Evolutionary conservation across 768 basidiomycete genomes (phyloP).

Genomic region (Paxillus ammoniavirescens): DNA sequence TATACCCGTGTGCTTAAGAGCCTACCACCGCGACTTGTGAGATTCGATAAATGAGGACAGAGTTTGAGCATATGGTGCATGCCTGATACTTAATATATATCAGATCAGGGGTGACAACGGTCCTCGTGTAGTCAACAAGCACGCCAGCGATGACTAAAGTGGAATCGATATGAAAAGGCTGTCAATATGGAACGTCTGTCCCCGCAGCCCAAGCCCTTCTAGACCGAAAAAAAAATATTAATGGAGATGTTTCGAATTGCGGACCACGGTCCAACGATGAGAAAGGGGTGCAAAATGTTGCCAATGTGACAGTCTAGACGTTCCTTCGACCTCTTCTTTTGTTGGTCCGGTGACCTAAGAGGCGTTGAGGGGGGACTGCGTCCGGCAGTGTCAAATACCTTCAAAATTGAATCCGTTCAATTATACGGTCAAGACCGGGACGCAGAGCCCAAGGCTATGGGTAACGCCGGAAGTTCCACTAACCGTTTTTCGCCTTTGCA

Average conservation of each 20-base stretch:
- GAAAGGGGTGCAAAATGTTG: not conserved
- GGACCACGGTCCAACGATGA: not conserved
- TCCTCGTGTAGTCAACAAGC: constrained; percentile 16
- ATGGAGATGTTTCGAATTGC: not conserved
- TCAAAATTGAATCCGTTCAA: not conserved
- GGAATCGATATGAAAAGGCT: constrained; percentile 17
- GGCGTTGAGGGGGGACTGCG: not conserved
- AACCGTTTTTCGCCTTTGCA: not conserved
- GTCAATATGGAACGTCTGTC: not conserved
- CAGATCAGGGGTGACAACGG: constrained; percentile 31
- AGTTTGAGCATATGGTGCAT: constrained; percentile 14
- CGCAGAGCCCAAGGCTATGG: not conserved
- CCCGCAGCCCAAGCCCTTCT: constrained; percentile 2
- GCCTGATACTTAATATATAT: constrained; percentile 20
- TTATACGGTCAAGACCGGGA: too few species aligned
- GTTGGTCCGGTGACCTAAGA: not conserved
- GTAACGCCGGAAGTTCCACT: not conserved
- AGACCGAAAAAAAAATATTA: not conserved
- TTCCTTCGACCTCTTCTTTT: constrained; percentile 1
- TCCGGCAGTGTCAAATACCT: constrained; percentile 2
- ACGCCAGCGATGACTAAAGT: constrained; percentile 10
- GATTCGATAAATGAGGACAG: constrained; percentile 14
- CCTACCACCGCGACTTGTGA: constrained; percentile 19
- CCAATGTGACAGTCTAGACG: constrained; percentile 12
- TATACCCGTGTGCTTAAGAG: constrained; percentile 16